Base-by-base conservation (phyloP, 78 protist genomes). In the Cyanophora paradoxa region DNA sequence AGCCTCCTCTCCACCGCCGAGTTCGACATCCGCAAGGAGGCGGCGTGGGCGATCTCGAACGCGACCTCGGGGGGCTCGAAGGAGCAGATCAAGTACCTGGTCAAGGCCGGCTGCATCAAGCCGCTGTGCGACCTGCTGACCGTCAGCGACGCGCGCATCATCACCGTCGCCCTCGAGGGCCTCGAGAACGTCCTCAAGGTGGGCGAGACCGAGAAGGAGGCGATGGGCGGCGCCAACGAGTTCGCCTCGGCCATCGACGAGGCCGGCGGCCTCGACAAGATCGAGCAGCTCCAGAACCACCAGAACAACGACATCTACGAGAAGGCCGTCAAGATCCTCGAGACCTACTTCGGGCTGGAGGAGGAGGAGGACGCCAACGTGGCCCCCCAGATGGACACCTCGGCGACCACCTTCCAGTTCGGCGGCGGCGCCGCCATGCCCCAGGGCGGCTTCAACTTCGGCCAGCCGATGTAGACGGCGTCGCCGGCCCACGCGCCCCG, bases 11-110 rank as follows among this genome's bases (percentile, higher is more conserved):
- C 2, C 33, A 65, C 26, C 3, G 86, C 70, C 41, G 94, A 90
- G 30, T 78, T 88, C 40, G 94, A 86, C 39, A 87, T 93, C 28
- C 59, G 74, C 30, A 92, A 94, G 83, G 99, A 96, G 68, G 98
- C 98, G 19, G 86, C 94, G 11, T 96, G 99, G 99, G 96, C 97
- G 37, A 81, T 96, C 54, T 76, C 94, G 65, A 96, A 96, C 75
- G 96, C 93, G 6, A 84, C 92, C 11, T 44, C 79, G 6, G 94
- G 96, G 26, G 98, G 98, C 61, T 44, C 83, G 1, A 65, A 54
- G n/a, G 78, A 78, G 63, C 97, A 94, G 74, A 76, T 96, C 54
- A 31, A 48, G 84, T 74, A 77, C 70, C 42, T 89, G 14, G 81
- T 84, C 13, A 3, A 31, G 30, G 22, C 41, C 30, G 85, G 86